Percentiles rank a stretch among this genome's conserved stretches.
Evolutionary conservation across 305 asterid genomes (phyloP).

Genomic region (Fraxinus greggii): DNA sequence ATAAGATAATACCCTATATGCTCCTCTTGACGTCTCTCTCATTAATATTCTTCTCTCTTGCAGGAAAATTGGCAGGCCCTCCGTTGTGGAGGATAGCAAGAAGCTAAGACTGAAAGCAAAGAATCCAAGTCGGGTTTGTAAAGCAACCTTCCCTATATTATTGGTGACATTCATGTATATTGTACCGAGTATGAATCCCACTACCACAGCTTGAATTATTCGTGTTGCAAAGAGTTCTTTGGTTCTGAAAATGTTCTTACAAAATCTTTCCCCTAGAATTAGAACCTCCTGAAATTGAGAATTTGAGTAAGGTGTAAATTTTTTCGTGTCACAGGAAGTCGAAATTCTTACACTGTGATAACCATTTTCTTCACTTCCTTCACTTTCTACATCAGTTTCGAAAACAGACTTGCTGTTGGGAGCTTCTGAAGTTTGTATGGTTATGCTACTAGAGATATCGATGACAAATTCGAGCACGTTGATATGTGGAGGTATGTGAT

Average conservation of each 20-base stretch:
- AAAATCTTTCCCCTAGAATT: conserved; percentile 55
- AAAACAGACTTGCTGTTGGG: conserved; percentile 1
- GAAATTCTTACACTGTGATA: not conserved
- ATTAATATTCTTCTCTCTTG: conserved; percentile 63
- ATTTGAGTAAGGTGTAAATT: conserved; percentile 36
- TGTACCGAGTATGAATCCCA: conserved; percentile 66
- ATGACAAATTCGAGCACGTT: conserved; percentile 79
- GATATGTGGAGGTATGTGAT: conserved; percentile 53
- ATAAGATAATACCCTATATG: conserved; percentile 72
- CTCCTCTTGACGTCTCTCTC: conserved; percentile 72
- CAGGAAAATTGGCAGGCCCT: conserved; percentile 73
- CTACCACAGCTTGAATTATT: conserved; percentile 50
- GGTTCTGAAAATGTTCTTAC: conserved; percentile 67
- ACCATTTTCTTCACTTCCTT: not conserved
- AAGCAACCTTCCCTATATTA: conserved; percentile 28
- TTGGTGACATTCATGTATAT: conserved; percentile 53
- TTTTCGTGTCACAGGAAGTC: not conserved
- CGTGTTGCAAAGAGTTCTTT: conserved; percentile 68
- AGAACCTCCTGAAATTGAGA: conserved; percentile 42
- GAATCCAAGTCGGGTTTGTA: conserved; percentile 63
- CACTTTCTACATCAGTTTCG: conserved; percentile 21
- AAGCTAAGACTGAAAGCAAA: conserved; percentile 71
- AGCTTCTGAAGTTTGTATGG: conserved; percentile 24
- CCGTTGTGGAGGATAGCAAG: conserved; percentile 69
- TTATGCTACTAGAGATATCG: conserved; percentile 41